phyloP scores from a whole-genome alignment of 73 alveolate species.

The Paramecium octaurelia region DNA sequence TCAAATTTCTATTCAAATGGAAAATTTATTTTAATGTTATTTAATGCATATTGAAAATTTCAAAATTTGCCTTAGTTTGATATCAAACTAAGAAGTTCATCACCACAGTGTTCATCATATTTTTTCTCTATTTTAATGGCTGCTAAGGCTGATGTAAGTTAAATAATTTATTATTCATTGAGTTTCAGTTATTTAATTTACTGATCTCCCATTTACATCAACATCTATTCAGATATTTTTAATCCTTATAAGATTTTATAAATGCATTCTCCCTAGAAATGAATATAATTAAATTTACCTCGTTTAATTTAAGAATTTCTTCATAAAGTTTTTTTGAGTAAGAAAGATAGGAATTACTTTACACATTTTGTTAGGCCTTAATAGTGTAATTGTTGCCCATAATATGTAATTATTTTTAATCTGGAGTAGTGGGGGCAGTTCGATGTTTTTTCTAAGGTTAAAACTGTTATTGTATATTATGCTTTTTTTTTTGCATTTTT shows the following conservation, averaged over 20 bases:
- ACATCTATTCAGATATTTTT: neutral
- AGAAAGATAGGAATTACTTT: neutral
- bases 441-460: neutral
- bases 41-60: neutral
- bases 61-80: neutral
- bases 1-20: neutral
- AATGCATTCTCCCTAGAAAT: neutral
- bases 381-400: neutral
- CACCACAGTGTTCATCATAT: neutral
- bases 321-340: neutral
- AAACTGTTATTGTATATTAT: neutral
- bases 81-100: neutral
- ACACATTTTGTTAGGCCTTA: neutral
- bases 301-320: neutral
- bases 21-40: neutral
- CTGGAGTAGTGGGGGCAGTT: constrained; percentile 33
- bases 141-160: neutral
- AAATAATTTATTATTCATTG: neutral
- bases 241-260: neutral
- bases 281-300: neutral
- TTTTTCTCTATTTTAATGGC: neutral
- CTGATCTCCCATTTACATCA: neutral
- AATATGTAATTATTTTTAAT: neutral
- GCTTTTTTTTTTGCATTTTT: neutral
- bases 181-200: neutral